Base-by-base conservation (phyloP, 1,284 basidiomycete genomes). In the Irpex lacteus region DNA sequence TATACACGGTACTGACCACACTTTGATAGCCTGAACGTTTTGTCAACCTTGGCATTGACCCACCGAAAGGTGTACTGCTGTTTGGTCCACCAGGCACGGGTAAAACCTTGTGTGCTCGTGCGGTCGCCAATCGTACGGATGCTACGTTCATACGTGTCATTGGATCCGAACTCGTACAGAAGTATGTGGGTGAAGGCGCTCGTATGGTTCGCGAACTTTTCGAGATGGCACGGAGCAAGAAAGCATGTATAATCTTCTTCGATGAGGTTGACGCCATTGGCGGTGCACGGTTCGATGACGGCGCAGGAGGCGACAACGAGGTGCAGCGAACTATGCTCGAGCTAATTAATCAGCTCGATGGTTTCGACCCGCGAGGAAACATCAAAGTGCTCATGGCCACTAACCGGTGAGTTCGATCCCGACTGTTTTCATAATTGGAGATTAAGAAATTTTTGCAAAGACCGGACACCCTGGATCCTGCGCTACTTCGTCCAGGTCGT, bases 331-430 rank as follows among this genome's bases (percentile, higher is more conserved):
- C 62, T 50, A 63, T 63, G 62, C 82, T 99, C 79, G 98, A 99
- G 80, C 81, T 99, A 71, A 99, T 99, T 76, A 99, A 98, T 77
- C 98, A 99, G 78, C 81, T 99, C 70, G 97, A 99, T 73, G 98
- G 98, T 57, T 99, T 99, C 79, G 98, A 99, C 76, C 92, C 97
- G 1, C 82, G 98, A 80, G 98, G 98, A 18, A 99, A 99, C 76
- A 99, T 99, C 81, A 99, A 99, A 79, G 97, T 99, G 49, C 84
- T 99, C 62, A 99, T 99, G 98, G 98, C 98, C 40, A 99, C 98
- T 8, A 99, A 99, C 81, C 83, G 93, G 92, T 91, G 63, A 66
- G 83, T 76, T 15, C 4, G 34, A 44, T 13, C 56, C 53, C 26
- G 55, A 8, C 47, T 8, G 21, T 32, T 7, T 9, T 44, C 11